Conservation (phyloP, 2,329 filamentous ascomycete species). For the Thelonectria discophora region DNA sequence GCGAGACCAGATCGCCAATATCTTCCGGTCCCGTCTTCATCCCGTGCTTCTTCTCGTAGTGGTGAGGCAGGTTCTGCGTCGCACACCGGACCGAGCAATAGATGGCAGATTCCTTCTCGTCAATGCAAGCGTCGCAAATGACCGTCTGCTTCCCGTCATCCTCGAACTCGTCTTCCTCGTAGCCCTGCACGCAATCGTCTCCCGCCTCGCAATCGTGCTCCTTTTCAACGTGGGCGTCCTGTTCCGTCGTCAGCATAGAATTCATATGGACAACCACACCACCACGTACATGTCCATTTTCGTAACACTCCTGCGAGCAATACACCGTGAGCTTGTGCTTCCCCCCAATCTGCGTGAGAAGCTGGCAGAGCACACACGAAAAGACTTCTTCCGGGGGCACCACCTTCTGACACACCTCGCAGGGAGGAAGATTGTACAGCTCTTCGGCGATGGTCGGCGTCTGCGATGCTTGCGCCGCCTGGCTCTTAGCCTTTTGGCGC, state of each 20-base stretch:
- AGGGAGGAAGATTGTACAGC: conserved; percentile 51
- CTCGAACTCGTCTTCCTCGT: conserved; percentile 54
- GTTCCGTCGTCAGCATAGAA: conserved; percentile 36
- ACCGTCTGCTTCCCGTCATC: conserved; percentile 45
- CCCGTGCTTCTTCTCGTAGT: conserved; percentile 48
- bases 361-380: conserved; percentile 57
- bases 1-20: conserved; percentile 33
- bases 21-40: conserved; percentile 40
- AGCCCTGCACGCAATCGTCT: conserved; percentile 50
- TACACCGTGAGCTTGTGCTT: conserved; percentile 52
- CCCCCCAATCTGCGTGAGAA: conserved; percentile 51
- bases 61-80: conserved; percentile 51
- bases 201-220: conserved; percentile 55
- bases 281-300: conserved; percentile 52
- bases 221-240: conserved; percentile 52
- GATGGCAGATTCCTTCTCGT: conserved; percentile 45
- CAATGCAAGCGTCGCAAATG: conserved; percentile 55
- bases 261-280: no score
- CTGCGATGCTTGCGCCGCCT: conserved; percentile 42
- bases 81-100: conserved; percentile 57
- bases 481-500: conserved; percentile 50
- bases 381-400: conserved; percentile 50
- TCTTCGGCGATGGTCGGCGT: conserved; percentile 43
- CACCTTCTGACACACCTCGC: conserved; percentile 49
- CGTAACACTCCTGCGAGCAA: conserved; percentile 55